Evolutionary conservation across 2,329 filamentous ascomycete species (phyloP).

Genomic region (Ploettnerulaceae sp.): DNA sequence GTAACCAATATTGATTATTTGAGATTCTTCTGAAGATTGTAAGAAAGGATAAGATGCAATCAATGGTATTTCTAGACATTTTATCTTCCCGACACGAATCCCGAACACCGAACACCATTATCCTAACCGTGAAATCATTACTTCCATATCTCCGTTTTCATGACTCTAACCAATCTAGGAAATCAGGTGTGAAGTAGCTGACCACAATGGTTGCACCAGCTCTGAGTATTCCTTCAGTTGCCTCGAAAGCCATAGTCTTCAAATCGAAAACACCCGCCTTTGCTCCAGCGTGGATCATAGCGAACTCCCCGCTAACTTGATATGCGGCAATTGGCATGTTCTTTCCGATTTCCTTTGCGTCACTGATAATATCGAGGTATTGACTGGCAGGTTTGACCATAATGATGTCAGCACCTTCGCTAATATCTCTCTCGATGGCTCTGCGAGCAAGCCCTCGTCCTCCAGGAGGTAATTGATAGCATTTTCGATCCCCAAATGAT

Average conservation of each 20-base stretch:
- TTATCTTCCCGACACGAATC: slow-evolving; percentile 6
- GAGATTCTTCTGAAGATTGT: not conserved
- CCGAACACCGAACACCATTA: slow-evolving; percentile 9
- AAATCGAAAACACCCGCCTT: slow-evolving; percentile 96
- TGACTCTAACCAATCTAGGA: slow-evolving; percentile 61
- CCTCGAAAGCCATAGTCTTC: slow-evolving; percentile 91
- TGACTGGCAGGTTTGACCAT: slow-evolving; percentile 98
- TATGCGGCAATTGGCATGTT: slow-evolving; percentile 93
- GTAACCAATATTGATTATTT: no score
- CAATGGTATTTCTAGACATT: slow-evolving; percentile 4
- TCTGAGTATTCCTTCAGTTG: slow-evolving; percentile 85
- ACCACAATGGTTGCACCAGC: slow-evolving; percentile 91
- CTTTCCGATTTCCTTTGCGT: slow-evolving; percentile 89
- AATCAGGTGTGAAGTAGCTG: slow-evolving; percentile 88
- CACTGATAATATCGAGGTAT: slow-evolving; percentile 95
- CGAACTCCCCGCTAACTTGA: slow-evolving; percentile 94
- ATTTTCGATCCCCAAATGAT: slow-evolving; percentile 89
- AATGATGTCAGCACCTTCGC: slow-evolving; percentile 93
- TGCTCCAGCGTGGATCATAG: slow-evolving; percentile 94
- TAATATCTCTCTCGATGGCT: slow-evolving; percentile 84
- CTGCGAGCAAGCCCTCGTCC: slow-evolving; percentile 86
- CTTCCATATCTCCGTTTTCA: slow-evolving; percentile 28
- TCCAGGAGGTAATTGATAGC: slow-evolving; percentile 93
- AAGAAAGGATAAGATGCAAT: not conserved
- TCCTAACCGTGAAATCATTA: not conserved